These are phyloP conservation scores for Lagenidium giganteum DNA, from an alignment of 352 stramenopile species.

Conservation along the genomic window DNA sequence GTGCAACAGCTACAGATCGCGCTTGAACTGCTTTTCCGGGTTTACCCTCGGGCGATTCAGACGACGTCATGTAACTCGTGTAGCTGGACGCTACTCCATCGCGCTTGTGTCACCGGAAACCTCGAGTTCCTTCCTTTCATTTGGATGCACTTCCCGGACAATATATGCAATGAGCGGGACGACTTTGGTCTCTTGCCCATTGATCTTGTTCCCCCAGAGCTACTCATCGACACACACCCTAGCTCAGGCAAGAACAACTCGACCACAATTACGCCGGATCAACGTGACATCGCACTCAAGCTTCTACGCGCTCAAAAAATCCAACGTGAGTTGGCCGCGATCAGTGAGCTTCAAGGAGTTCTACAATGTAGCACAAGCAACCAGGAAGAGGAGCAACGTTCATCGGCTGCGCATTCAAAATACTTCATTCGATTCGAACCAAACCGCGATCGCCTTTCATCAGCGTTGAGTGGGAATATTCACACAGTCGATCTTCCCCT, in stretches of 20 bases:
- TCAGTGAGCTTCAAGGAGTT: too few relatives aligned
- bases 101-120: conserved; percentile 54
- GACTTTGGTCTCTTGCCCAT: conserved; percentile 43
- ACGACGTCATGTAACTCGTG: conserved; percentile 21
- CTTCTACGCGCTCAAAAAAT: conserved; percentile 3
- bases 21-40: conserved; percentile 46
- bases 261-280: conserved; percentile 3
- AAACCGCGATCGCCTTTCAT: conserved; percentile 28
- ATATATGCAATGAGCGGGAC: conserved; percentile 33
- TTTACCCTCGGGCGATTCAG: conserved; percentile 8
- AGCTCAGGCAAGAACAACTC: background rate
- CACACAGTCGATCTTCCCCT: conserved; percentile 32
- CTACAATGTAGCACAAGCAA: too few relatives aligned
- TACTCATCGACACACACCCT: conserved; percentile 22
- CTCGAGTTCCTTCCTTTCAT: conserved; percentile 51
- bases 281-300: conserved; percentile 11
- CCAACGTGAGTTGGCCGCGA: background rate
- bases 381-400: background rate
- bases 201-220: conserved; percentile 49
- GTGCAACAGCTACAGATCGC: conserved; percentile 62
- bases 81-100: conserved; percentile 45
- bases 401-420: background rate
- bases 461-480: conserved; percentile 25
- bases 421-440: conserved; percentile 44
- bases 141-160: conserved; percentile 24